Conservation (phyloP, 148 eudicot genomes). For the Chenopodium formosanum region DNA sequence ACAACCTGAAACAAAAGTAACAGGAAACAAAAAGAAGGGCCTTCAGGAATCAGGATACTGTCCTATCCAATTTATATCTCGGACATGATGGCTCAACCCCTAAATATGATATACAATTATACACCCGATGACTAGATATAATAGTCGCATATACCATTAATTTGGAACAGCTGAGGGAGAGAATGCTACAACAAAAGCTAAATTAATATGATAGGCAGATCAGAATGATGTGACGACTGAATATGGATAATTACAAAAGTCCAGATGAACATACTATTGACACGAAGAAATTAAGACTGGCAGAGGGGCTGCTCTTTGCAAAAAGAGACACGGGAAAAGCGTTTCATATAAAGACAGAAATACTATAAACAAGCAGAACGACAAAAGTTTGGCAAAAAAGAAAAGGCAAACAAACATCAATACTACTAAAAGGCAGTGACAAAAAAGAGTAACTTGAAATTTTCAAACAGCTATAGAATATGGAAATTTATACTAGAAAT, state of each 20-base stretch:
- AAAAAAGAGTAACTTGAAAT: background rate
- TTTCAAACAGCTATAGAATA: background rate
- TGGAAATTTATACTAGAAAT: too few relatives aligned
- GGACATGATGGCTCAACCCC: background rate
- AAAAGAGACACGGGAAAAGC: background rate
- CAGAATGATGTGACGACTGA: background rate
- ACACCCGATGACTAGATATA: background rate
- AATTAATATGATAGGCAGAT: background rate
- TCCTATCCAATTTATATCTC: constrained; percentile 6
- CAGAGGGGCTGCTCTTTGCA: background rate
- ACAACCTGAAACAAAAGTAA: constrained; percentile 53
- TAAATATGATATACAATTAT: background rate
- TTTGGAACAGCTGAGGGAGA: background rate
- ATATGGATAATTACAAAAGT: background rate
- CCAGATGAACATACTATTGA: background rate
- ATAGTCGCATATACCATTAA: background rate
- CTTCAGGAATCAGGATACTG: background rate
- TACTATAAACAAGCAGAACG: background rate
- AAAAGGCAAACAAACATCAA: background rate
- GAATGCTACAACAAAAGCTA: background rate
- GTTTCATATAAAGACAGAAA: too few relatives aligned
- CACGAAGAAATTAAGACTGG: background rate
- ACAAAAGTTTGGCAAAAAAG: background rate
- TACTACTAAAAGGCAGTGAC: background rate
- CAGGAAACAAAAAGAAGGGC: background rate